Conservation (phyloP, 2,329 filamentous ascomycete species). For the Epichloe uncinata region DNA sequence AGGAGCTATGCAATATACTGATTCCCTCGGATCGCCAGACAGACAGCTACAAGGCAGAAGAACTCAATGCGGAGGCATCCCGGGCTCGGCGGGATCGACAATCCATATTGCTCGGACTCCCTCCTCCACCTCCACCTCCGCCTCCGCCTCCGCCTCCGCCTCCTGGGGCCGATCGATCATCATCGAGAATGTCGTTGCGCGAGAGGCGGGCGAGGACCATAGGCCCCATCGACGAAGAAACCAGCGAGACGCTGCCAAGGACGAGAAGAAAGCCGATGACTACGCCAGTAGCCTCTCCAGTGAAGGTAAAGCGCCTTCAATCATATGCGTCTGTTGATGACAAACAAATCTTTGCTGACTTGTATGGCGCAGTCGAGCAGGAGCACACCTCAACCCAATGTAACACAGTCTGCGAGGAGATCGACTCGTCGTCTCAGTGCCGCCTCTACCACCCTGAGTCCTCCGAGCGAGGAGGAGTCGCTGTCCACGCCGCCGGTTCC, state of each 20-base stretch:
- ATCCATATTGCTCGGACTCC: slow-evolving; percentile 27
- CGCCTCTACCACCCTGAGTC: slow-evolving; percentile 24
- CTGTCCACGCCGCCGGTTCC: background rate
- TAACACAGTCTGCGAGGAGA: slow-evolving; percentile 18
- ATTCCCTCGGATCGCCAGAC: slow-evolving; percentile 66
- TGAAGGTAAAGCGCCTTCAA: slow-evolving; percentile 14
- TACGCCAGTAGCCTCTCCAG: slow-evolving; percentile 22
- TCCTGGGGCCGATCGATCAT: slow-evolving; percentile 29
- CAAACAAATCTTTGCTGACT: background rate
- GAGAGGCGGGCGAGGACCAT: slow-evolving; percentile 50
- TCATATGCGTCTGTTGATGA: background rate
- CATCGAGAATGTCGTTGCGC: slow-evolving; percentile 57
- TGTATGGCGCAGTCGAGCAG: slow-evolving; percentile 19
- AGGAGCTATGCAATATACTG: slow-evolving; percentile 70
- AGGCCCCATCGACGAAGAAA: slow-evolving; percentile 36
- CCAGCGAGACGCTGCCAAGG: slow-evolving; percentile 16
- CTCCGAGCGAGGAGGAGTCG: slow-evolving; percentile 11
- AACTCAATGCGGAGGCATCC: slow-evolving; percentile 58
- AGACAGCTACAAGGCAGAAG: slow-evolving; percentile 62
- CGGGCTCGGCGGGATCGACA: slow-evolving; percentile 52
- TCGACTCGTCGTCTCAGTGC: slow-evolving; percentile 36
- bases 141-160: too few relatives aligned
- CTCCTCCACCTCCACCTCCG: slow-evolving; percentile 8
- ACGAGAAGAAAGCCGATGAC: slow-evolving; percentile 50
- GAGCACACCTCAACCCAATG: slow-evolving; percentile 15